Evolutionary conservation across 2,329 filamentous ascomycete species (phyloP).

Genomic region (Paracoccidioides brasiliensis): DNA sequence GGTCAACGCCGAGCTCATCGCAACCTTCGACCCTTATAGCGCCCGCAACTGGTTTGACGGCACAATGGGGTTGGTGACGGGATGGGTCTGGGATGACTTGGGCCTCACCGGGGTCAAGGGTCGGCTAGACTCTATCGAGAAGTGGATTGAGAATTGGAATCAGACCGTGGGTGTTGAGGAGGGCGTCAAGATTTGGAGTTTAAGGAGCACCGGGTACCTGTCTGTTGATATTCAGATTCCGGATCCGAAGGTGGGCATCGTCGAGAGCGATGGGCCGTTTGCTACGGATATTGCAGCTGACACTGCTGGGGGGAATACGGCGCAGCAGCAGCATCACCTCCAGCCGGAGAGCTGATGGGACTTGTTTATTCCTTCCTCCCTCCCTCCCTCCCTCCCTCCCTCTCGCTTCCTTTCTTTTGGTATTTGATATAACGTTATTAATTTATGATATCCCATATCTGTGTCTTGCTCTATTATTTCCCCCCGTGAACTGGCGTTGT

Average conservation of each 20-base stretch:
- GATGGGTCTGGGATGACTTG: conserved; percentile 90
- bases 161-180: conserved; percentile 44
- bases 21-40: conserved; percentile 68
- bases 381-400: neutral
- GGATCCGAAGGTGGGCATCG: conserved; percentile 36
- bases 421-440: neutral
- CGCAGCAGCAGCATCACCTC: neutral
- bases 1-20: conserved; percentile 63
- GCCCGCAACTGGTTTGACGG: conserved; percentile 68
- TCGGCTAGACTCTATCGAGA: conserved; percentile 56
- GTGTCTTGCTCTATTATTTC: neutral
- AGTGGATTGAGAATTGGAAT: conserved; percentile 83
- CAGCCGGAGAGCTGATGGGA: neutral
- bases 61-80: conserved; percentile 65
- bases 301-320: conserved; percentile 9
- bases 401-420: neutral
- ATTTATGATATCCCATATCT: conserved; percentile 7
- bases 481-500: too few relatives aligned
- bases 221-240: conserved; percentile 42
- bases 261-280: conserved; percentile 26
- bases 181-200: conserved; percentile 60
- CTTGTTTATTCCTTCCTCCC: neutral
- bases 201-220: conserved; percentile 79
- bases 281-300: conserved; percentile 23
- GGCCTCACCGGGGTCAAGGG: conserved; percentile 65